Base-by-base conservation (phyloP, 768 basidiomycete genomes). In the Kondoa malvinella region DNA sequence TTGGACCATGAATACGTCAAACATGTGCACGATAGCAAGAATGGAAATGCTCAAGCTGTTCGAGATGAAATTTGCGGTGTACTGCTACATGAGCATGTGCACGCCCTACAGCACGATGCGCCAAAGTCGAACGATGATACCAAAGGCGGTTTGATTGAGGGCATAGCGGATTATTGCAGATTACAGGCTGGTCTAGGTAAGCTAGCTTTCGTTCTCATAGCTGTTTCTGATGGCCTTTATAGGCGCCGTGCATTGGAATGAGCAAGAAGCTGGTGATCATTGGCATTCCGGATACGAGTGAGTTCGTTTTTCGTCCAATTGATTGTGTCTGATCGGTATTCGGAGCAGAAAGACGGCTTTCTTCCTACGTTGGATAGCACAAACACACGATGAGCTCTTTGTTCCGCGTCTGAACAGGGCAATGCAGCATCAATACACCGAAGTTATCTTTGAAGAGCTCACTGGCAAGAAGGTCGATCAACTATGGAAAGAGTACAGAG, bases 261-360 rank as follows among this genome's bases (percentile, higher is more conserved):
- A 63, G 30, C 29, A 17, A 4, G 25, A 59, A 27, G 32, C 12
- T 17, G 61, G 61, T 8, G 61, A 32, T 3, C 21, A 14, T 17
- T 63, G 61, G 61, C n/a, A 63, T n/a, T 16, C 16, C 12, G 61
- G 61, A 3, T 63, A 63, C 61, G 61, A 63, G 61, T 63, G 16
- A 17, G 61, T n/a, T 3, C 12, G 4, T 32, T 17, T 12, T 63
- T 34, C 61, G 8, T 29, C n/a, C 3, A 17, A 26, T 27, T 30
- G 27, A 29, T 8, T 21, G 21, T 50, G 8, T 8, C 40, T 50
- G 40, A 50, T 8, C 40, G 21, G 40, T 21, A 8, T 50, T n/a
- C n/a, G n/a, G n/a, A 16, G 27, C 8, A 63, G 61, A 63, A 3
- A n/a, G n/a, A 63, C 61, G 27, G 61, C 61, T 3, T 63, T 31